These are phyloP conservation scores for Diplogelasinospora grovesii DNA, from an alignment of 495 filamentous ascomycete genomes.

Conservation along the genomic window DNA sequence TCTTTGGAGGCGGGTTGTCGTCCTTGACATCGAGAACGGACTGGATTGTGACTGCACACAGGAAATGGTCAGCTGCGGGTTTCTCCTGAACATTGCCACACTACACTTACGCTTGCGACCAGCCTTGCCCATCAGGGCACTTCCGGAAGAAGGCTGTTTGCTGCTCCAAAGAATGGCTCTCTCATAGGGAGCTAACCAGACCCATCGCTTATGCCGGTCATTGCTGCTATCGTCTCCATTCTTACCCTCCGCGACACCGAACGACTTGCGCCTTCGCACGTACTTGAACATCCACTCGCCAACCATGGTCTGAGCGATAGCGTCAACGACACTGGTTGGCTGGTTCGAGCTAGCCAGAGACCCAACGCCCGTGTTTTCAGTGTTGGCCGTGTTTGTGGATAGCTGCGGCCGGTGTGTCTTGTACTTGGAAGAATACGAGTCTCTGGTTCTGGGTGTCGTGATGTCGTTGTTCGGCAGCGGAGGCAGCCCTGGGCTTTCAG, in stretches of 20 bases:
- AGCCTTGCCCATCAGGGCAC: slow-evolving; percentile 87
- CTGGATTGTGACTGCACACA: slow-evolving; percentile 72
- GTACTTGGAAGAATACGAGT: slow-evolving; percentile 26
- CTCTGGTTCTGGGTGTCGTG: slow-evolving; percentile 48
- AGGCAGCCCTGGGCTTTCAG: slow-evolving; percentile 66
- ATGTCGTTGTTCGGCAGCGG: slow-evolving; percentile 69
- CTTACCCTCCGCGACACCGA: slow-evolving; percentile 67
- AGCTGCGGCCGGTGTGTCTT: slow-evolving; percentile 43
- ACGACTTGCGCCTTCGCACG: slow-evolving; percentile 84
- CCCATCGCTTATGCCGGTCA: slow-evolving; percentile 90
- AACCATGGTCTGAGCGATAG: slow-evolving; percentile 97
- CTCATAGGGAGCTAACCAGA: slow-evolving; percentile 96
- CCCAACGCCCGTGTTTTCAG: slow-evolving; percentile 36
- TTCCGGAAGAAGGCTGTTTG: slow-evolving; percentile 86
- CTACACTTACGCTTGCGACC: slow-evolving; percentile 80
- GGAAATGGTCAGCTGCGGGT: neutral
- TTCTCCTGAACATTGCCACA: slow-evolving; percentile 4
- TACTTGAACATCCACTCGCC: slow-evolving; percentile 99
- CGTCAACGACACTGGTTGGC: slow-evolving; percentile 84
- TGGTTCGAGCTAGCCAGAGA: slow-evolving; percentile 58
- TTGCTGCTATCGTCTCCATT: slow-evolving; percentile 52
- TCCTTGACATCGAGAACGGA: slow-evolving; percentile 96
- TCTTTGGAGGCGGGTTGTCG: slow-evolving; percentile 80
- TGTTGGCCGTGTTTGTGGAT: slow-evolving; percentile 51
- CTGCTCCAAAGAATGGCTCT: slow-evolving; percentile 95